Percentiles rank a stretch among this genome's conserved stretches.
phyloP scores from a whole-genome alignment of 2,329 filamentous ascomycete genomes.

The Fusarium sp. region DNA sequence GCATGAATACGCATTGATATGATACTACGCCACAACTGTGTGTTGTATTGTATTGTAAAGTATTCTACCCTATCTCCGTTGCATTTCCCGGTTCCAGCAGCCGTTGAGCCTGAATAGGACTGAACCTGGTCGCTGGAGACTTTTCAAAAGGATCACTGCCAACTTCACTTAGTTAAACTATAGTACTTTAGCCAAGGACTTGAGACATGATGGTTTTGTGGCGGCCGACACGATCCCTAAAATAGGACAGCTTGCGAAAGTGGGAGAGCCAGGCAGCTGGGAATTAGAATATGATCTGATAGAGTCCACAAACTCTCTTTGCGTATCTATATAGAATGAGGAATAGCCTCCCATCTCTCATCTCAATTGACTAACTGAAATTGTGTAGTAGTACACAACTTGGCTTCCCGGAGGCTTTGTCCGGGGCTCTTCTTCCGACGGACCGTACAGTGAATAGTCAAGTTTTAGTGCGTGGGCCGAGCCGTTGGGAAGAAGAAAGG shows the following conservation, averaged over 20 bases:
- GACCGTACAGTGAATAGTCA: background rate
- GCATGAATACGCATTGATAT: background rate
- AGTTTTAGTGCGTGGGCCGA: background rate
- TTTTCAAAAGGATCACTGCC: background rate
- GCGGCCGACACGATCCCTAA: background rate
- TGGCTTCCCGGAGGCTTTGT: background rate
- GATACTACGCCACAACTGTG: background rate
- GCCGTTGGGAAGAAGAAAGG: background rate
- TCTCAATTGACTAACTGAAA: background rate
- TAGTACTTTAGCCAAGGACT: background rate
- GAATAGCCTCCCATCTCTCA: background rate
- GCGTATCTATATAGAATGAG: background rate
- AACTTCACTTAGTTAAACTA: background rate
- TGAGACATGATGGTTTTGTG: background rate
- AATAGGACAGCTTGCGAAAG: slow-evolving; percentile 3
- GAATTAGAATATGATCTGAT: slow-evolving; percentile 1
- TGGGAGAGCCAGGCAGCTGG: background rate
- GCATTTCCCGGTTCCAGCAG: background rate
- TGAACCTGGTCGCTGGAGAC: background rate
- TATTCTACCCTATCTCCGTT: background rate
- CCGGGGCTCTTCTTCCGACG: background rate
- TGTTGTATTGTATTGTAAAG: background rate
- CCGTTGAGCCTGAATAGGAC: background rate
- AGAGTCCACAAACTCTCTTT: background rate
- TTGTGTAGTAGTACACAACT: background rate